phyloP scores from a whole-genome alignment of 257 asterid genomes.

The Ocimum tenuiflorum region DNA sequence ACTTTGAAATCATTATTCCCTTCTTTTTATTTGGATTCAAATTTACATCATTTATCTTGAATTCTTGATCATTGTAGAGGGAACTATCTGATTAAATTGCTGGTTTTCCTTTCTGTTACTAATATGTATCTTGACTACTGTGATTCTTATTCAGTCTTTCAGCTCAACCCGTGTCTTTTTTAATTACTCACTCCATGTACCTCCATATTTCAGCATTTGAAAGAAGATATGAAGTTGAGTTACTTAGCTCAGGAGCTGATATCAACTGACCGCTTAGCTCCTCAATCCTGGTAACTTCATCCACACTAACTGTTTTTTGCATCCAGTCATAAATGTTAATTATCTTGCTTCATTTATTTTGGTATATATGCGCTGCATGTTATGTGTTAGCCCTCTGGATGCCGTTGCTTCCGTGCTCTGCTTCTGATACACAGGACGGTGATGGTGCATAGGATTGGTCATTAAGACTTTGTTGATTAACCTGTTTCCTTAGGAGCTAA shows the following conservation, averaged over 20 bases:
- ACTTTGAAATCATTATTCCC: constrained; percentile 7
- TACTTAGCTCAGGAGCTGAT: constrained; percentile 94
- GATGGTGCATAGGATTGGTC: neutral
- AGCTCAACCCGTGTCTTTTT: neutral
- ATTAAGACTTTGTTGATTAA: neutral
- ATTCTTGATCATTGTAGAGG: constrained; percentile 1
- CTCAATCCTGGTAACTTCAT: constrained; percentile 77
- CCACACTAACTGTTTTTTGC: neutral
- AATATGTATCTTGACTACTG: neutral
- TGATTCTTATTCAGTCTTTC: constrained; percentile 17
- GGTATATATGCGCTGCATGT: neutral
- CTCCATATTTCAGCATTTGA: constrained; percentile 63
- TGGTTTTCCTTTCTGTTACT: neutral
- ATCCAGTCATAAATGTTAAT: neutral
- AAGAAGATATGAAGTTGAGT: constrained; percentile 98
- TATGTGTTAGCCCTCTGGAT: neutral
- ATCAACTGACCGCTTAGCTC: constrained; percentile 91
- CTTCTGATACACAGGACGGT: neutral
- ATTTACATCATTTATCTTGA: neutral
- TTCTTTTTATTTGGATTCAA: constrained; percentile 10
- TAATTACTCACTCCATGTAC: constrained; percentile 18
- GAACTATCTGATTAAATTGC: neutral
- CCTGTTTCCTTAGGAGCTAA: neutral
- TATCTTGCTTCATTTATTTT: constrained; percentile 1
- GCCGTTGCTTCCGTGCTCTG: neutral